Evolutionary conservation across 805 yeast genomes (phyloP), one percentile per base, ranked within the genome.

Genomic region (Blastobotrys peoriensis): DNA sequence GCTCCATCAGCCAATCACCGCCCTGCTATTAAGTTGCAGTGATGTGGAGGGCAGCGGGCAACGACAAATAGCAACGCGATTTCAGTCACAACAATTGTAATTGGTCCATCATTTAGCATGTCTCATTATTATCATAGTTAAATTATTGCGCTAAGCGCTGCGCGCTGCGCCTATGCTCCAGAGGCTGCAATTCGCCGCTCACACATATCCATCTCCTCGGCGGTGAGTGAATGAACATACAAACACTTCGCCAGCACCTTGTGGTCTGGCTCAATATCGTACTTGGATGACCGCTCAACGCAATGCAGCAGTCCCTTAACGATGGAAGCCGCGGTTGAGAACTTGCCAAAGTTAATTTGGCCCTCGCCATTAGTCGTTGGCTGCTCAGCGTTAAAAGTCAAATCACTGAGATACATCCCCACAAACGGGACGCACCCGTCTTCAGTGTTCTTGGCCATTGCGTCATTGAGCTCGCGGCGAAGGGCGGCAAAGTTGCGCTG

Each of bases 341-440:
- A 85, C 52, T 87, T 83, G 39, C 83, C 79, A 58, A 89, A 81
- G 59, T 89, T 88, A 50, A 91, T 73, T 44, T 42, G 44, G 5
- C 49, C 58, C 36, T 25, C 39, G n/a, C 36, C 57, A 28, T 66
- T 55, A 10, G 61, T 55, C 8, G 76, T 71, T 0, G 83, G 78
- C 47, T 81, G 63, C 51, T 80, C 83, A 2, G 81, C 75, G 60
- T 86, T 87, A 57, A 83, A 77, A 0, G 86, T 78, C 55, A 91
- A 69, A 60, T 91, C 98, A 3, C 89, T 81, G 38, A 91, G 62
- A 56, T 86, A 88, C 23, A 91, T 69, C 1, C 95, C 96, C 43
- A 89, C 76, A 61, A 89, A 91, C 18, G 98, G 98, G 41, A 91
- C 79, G 54, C 94, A 81, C 2, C 98, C 98, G 46, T 69, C 69